These are phyloP conservation scores for Ustilago esculenta DNA, from an alignment of 1,284 basidiomycete genomes.

Conservation along the genomic window DNA sequence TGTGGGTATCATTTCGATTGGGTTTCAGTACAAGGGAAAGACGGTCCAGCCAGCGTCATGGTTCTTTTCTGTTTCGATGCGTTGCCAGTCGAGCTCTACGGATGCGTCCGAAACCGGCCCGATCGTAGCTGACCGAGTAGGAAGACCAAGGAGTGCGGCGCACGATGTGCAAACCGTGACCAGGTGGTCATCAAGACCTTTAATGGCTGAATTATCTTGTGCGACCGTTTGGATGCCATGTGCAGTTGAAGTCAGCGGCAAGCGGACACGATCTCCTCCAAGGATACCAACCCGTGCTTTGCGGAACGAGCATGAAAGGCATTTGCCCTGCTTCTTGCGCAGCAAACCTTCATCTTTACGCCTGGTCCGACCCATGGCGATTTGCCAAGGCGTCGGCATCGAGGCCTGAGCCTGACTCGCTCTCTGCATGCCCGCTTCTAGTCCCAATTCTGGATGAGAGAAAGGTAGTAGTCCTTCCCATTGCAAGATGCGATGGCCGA, in stretches of 20 bases:
- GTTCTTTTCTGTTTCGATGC: constrained; percentile 15
- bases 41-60: constrained; percentile 27
- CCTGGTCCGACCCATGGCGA: constrained; percentile 9
- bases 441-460: background rate
- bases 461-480: constrained; percentile 11
- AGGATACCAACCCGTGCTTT: constrained; percentile 46
- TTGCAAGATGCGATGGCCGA: constrained; percentile 39
- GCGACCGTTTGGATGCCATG: background rate
- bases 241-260: background rate
- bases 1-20: background rate
- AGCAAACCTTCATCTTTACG: constrained; percentile 33
- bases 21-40: constrained; percentile 33
- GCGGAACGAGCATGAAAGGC: constrained; percentile 31
- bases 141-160: constrained; percentile 33
- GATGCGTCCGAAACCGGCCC: background rate
- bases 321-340: constrained; percentile 39
- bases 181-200: constrained; percentile 34
- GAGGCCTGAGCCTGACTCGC: background rate
- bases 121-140: background rate
- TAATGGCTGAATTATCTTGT: constrained; percentile 3
- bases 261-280: constrained; percentile 28
- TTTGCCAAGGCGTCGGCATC: constrained; percentile 8
- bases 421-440: background rate
- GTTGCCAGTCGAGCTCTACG: constrained; percentile 25
- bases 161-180: constrained; percentile 31